Evolutionary conservation across 2,329 filamentous ascomycete species (phyloP), one percentile per base, ranked within the genome.

Genomic region (Clathrospora elynae): DNA sequence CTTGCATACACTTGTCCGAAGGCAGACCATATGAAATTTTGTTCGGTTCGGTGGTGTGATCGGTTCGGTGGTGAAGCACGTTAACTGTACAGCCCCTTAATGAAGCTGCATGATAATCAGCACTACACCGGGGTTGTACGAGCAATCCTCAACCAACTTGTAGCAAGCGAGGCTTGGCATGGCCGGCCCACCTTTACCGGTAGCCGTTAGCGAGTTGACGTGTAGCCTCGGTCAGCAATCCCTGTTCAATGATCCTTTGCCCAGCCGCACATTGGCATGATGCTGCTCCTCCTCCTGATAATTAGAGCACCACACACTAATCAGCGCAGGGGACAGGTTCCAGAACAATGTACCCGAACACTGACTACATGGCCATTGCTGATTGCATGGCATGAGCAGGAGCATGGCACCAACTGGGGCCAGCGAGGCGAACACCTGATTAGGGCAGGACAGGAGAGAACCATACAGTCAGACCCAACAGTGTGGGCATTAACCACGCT

Each of bases 21-120:
- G 16, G 25, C 22, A 23, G 20, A 14, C 32, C 10, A n/a, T n/a
- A n/a, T n/a, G n/a, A n/a, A n/a, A n/a, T n/a, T n/a, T n/a, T n/a
- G n/a, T n/a, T n/a, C n/a, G n/a, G n/a, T n/a, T n/a, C n/a, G n/a
- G n/a, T n/a, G n/a, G n/a, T n/a, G n/a, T n/a, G 12, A 19, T 25
- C 7, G 22, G 30, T 31, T 18, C 31, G 30, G 23, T 39, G n/a
- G 31, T 26, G 20, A 33, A 24, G 14, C 29, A 20, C 23, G 20
- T 24, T 16, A 24, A 35, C 14, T 31, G 13, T 20, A 14, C 13
- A 29, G 11, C 26, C 31, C 25, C 31, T 42, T 23, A 14, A 35
- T 25, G n/a, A 7, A 36, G 18, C 19, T 30, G 39, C 31, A 13
- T 42, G 31, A 30, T 35, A 35, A 29, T 18, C 12, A 29, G 13